Percentiles rank a stretch among this genome's conserved stretches.
Conservation (phyloP, 176 grass and related monocot species). For the Alloteropsis semialata region DNA sequence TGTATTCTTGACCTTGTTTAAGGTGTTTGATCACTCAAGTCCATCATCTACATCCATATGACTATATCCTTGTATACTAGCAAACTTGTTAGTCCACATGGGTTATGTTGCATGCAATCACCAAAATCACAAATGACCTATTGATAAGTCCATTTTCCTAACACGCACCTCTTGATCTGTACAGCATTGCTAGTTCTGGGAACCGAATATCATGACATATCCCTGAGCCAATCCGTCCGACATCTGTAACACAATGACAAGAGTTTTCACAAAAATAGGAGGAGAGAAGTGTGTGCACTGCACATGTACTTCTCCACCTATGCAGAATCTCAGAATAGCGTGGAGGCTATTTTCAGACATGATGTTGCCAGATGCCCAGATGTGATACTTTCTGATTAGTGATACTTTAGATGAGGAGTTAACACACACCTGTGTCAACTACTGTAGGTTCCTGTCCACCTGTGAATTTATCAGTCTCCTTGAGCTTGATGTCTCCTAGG, state of each 20-base stretch:
- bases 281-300: background rate
- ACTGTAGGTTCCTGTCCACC: conserved; percentile 48
- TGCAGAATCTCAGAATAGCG: background rate
- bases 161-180: conserved; percentile 61
- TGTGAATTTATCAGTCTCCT: conserved; percentile 53
- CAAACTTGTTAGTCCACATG: no score
- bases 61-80: no score
- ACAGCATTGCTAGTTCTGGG: conserved; percentile 59
- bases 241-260: conserved; percentile 27
- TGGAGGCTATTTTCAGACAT: background rate
- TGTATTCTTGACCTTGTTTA: no score
- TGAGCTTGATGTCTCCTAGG: conserved; percentile 47
- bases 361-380: no score
- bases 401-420: background rate
- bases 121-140: no score
- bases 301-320: background rate
- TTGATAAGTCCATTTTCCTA: no score
- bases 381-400: background rate
- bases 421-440: conserved; percentile 51
- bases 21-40: no score
- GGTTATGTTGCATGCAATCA: no score
- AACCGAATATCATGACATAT: conserved; percentile 76
- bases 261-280: background rate
- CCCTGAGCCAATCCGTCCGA: conserved; percentile 60
- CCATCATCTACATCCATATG: no score